phyloP scores from a whole-genome alignment of 176 grass and related monocot genomes.

The maize (Zea mays) region Zm-B73-REFERENCE-NAM-5.0 NC_050099.1:241401501-241402000 shows the following conservation, averaged over 20 bases:
- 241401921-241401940: constrained; percentile 82
- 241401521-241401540: constrained; percentile 92
- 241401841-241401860: constrained; percentile 77
- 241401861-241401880: constrained; percentile 81
- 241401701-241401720: constrained; percentile 88
- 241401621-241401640: constrained; percentile 68
- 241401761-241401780: constrained; percentile 34
- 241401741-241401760: constrained; percentile 72
- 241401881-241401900: constrained; percentile 73
- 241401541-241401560: constrained; percentile 70
- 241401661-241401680: constrained; percentile 90
- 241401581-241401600: constrained; percentile 77
- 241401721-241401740: constrained; percentile 52
- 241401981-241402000: constrained; percentile 87
- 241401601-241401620: constrained; percentile 60
- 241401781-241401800: constrained; percentile 82
- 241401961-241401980: constrained; percentile 86
- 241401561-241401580: constrained; percentile 77
- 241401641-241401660: constrained; percentile 82
- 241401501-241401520: constrained; percentile 80
- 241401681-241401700: constrained; percentile 88
- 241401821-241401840: constrained; percentile 76
- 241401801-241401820: constrained; percentile 84
- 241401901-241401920: constrained; percentile 80
- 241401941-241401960: constrained; percentile 92